Evolutionary conservation across 1,139 yeast species (phyloP), one percentile per base, ranked within the genome.

Genomic region (Scheffersomyces lignicola): DNA sequence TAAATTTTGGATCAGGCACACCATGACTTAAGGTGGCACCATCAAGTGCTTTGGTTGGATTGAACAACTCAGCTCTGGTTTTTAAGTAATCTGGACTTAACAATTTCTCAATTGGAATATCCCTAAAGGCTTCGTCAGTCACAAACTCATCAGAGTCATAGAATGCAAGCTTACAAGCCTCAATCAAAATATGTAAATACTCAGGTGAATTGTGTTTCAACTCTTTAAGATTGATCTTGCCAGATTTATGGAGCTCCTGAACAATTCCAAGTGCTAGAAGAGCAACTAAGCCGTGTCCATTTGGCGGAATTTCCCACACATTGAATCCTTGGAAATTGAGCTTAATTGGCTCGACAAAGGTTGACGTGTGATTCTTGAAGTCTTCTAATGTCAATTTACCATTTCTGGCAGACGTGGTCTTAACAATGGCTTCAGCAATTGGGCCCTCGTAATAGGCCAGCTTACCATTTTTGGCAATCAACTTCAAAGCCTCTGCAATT

Each of bases 291-390:
- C 94, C 94, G 37, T 84, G 87, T 3, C 90, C 88, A 54, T 80
- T 83, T 15, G 94, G 94, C 5, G 94, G 92, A 37, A 83, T 79
- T 53, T 84, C 92, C 83, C 88, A 80, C 40, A 78, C 53, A 43
- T 70, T 60, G 31, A 57, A 50, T 41, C 74, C 69, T 36, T 68
- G 56, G 40, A 74, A 62, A 21, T 67, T 71, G 35, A 78, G 56
- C 12, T 64, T 60, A 18, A 83, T 74, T 2, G 92, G 88, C 1
- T 78, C 80, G 12, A 81, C 80, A 44, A 76, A 67, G 0, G 82
- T 69, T 3, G 89, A 75, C 0, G 68, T 58, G 54, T 84, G 92
- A 11, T 46, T 41, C 10, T 56, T 56, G 34, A 86, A 65, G 52
- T 86, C 95, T 3, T 75, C 73, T 26, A 60, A 52, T 0, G 73